Evolutionary conservation across 2,329 filamentous ascomycete genomes (phyloP), one percentile per base, ranked within the genome.

Genomic region (Septoria petroselini): DNA sequence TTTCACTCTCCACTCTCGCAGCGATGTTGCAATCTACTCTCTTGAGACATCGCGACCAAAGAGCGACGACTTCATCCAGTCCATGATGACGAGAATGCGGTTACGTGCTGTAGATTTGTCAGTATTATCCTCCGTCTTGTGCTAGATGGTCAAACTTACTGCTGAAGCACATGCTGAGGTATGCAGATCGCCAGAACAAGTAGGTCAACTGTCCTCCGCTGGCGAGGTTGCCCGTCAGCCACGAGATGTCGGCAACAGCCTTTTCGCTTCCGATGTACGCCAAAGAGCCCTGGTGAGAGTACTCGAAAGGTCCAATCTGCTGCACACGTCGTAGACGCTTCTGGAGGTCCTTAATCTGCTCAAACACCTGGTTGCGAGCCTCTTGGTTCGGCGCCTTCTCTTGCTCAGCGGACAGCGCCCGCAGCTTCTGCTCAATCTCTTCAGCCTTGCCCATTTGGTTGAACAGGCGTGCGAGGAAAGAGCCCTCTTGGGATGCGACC

Each of bases 151-250:
- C 18, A n/a, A 41, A 55, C 88, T 84, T 81, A 93, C 89, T 91
- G 83, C 91, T 97, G 73, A 98, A 98, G 82, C 91, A 96, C 93
- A 98, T 98, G 79, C 89, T 96, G 71, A 98, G 77, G 73, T 98
- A 98, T 48, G 91, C 93, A 68, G 88, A 94, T 70, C 91, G 82
- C 93, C 93, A 98, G 83, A 98, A 98, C 61, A 96, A 81, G 76
- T 95, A 98, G 49, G 93, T 98, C 73, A 97, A 77, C 53, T 68
- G 66, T 68, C 93, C 93, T 68, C 91, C 93, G 38, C 85, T 88
- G 55, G 93, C 91, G 63, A 98, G 81, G 76, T 97, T 98, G 60
- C 93, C 93, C 65, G 93, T 94, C 76, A 94, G 84, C 91, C 93
- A 98, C 69, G 84, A 88, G 65, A 98, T 89, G 73, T 98, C 93